Percentiles rank a stretch among this genome's conserved stretches.
These are phyloP conservation scores for Haematococcus sp. DNA, from an alignment of 139 green algal genomes.

Conservation along the genomic window DNA sequence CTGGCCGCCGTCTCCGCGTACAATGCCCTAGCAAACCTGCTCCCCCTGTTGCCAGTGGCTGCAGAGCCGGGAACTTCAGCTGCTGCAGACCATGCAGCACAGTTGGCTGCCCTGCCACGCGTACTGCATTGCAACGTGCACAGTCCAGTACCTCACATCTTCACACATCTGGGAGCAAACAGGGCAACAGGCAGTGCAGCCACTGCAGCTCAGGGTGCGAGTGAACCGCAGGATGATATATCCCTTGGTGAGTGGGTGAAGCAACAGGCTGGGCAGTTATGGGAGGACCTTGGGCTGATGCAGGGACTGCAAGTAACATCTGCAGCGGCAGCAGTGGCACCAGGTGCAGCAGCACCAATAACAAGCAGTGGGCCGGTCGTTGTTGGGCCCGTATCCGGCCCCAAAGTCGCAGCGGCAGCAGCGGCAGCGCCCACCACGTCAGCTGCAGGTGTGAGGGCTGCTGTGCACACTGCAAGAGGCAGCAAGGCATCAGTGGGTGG, in stretches of 20 bases:
- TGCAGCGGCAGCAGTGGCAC: too few species aligned
- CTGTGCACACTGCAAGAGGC: background rate
- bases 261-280: background rate
- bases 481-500: background rate
- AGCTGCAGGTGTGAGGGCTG: background rate
- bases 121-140: background rate
- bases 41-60: constrained; percentile 31
- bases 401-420: background rate
- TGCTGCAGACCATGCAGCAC: background rate
- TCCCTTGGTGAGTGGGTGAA: background rate
- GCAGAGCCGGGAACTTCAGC: background rate
- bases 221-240: background rate
- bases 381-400: background rate
- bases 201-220: background rate
- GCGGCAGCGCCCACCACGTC: background rate
- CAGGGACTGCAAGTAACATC: constrained; percentile 13
- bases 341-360: background rate
- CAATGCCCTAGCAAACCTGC: constrained; percentile 40
- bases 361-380: background rate
- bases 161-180: background rate
- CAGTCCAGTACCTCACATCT: background rate
- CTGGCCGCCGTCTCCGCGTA: constrained; percentile 41
- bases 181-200: background rate
- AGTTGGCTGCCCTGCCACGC: background rate
- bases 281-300: constrained; percentile 9